These are phyloP conservation scores for Leptographium galeiforme DNA, from an alignment of 2,329 filamentous ascomycete species.

Conservation along the genomic window DNA sequence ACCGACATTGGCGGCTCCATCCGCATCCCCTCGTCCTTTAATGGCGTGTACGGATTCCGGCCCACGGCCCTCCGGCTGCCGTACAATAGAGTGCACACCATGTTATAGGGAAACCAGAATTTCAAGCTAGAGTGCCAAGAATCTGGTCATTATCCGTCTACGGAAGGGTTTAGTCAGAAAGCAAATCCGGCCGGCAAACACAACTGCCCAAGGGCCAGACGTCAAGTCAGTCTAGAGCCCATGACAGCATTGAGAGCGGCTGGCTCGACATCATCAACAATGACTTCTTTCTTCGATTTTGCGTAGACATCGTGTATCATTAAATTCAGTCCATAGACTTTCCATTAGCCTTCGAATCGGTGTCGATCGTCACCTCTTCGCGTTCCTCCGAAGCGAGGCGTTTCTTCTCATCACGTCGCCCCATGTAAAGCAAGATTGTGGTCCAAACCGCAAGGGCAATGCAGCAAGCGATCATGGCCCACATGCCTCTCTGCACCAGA, in stretches of 20 bases:
- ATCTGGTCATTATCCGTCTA: too few species aligned
- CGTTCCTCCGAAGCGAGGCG: background rate
- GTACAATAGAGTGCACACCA: constrained; percentile 39
- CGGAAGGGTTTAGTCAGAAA: too few species aligned
- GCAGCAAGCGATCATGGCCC: constrained; percentile 54
- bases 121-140: too few species aligned
- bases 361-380: background rate
- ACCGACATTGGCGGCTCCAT: constrained; percentile 16
- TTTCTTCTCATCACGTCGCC: constrained; percentile 10
- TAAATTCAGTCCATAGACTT: background rate
- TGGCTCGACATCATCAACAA: too few species aligned
- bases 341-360: background rate
- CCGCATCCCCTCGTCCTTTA: constrained; percentile 17
- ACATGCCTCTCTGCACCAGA: constrained; percentile 49
- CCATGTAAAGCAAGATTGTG: constrained; percentile 33
- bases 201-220: too few species aligned
- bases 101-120: too few species aligned
- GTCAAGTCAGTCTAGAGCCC: too few species aligned
- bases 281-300: background rate
- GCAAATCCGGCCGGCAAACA: too few species aligned
- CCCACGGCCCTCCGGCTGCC: constrained; percentile 29
- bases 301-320: background rate
- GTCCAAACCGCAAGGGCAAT: constrained; percentile 49
- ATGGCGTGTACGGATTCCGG: constrained; percentile 17
- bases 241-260: too few species aligned